A percentile compares a stretch with the other conserved stretches of the same genome.
phyloP scores from a whole-genome alignment of 495 filamentous ascomycete genomes.

The Aspergillus bridgeri region DNA sequence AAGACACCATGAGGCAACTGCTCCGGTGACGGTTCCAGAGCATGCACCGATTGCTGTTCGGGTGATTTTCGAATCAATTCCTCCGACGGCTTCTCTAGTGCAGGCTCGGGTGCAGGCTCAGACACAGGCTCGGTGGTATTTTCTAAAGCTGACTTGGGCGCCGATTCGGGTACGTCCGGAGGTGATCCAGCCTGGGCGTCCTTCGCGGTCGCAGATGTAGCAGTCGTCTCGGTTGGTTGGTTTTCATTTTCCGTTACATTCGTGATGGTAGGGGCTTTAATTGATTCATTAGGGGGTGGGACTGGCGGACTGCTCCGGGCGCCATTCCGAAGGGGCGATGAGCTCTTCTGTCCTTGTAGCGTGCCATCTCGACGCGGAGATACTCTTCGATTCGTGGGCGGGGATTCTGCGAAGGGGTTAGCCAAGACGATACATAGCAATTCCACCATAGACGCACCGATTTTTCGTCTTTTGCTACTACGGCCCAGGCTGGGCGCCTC shows the following conservation, averaged over 20 bases:
- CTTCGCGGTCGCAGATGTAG: no score
- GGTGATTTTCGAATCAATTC: background rate
- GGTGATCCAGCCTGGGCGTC: no score
- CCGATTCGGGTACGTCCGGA: background rate
- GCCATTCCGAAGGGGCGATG: slow-evolving; percentile 12
- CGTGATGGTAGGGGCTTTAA: background rate
- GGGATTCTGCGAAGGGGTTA: slow-evolving; percentile 15
- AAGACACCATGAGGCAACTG: slow-evolving; percentile 1
- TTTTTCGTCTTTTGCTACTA: slow-evolving; percentile 27
- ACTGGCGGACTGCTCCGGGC: background rate
- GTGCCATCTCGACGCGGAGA: slow-evolving; percentile 5
- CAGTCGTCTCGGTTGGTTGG: background rate
- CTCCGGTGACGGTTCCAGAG: background rate
- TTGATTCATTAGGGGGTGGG: background rate
- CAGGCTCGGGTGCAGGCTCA: slow-evolving; percentile 1
- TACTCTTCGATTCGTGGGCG: slow-evolving; percentile 2
- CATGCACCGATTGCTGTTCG: background rate
- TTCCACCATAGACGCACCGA: slow-evolving; percentile 20
- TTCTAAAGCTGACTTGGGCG: background rate
- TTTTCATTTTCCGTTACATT: background rate
- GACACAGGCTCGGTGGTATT: background rate
- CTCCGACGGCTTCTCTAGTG: background rate
- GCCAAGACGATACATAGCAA: background rate
- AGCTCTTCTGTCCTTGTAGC: slow-evolving; percentile 1
- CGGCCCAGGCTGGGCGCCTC: slow-evolving; percentile 18